These are phyloP conservation scores for Suillus subaureus DNA, from an alignment of 768 basidiomycete genomes.

Conservation along the genomic window DNA sequence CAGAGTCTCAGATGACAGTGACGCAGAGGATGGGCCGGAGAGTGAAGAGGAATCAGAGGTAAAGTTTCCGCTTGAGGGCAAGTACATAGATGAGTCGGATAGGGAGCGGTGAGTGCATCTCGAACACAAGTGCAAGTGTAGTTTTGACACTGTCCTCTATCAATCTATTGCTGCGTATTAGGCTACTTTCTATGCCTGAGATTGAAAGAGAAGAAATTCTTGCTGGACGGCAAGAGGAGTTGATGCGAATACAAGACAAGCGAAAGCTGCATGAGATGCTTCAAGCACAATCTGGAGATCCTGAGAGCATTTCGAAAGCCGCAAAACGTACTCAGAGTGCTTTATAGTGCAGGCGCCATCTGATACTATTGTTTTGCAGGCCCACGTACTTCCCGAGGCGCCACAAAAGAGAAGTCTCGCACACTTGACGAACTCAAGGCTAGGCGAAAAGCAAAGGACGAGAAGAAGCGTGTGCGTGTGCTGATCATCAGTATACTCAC, in stretches of 20 bases:
- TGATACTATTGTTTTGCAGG: slow-evolving; percentile 44
- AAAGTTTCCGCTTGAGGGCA: slow-evolving; percentile 90
- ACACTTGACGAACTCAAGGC: slow-evolving; percentile 87
- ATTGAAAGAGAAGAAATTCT: slow-evolving; percentile 89
- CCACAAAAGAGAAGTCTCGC: slow-evolving; percentile 77
- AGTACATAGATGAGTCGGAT: slow-evolving; percentile 85
- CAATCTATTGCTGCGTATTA: slow-evolving; percentile 33
- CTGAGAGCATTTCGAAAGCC: slow-evolving; percentile 67
- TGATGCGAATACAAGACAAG: slow-evolving; percentile 73
- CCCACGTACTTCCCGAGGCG: slow-evolving; percentile 71
- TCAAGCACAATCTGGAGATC: slow-evolving; percentile 57
- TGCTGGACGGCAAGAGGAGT: slow-evolving; percentile 77
- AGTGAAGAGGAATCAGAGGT: slow-evolving; percentile 61
- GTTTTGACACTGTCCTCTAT: slow-evolving; percentile 26
- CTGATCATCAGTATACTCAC: slow-evolving; percentile 3
- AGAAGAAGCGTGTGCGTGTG: slow-evolving; percentile 73
- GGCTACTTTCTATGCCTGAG: slow-evolving; percentile 80
- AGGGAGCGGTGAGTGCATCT: slow-evolving; percentile 65
- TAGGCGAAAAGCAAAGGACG: slow-evolving; percentile 84
- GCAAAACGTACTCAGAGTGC: slow-evolving; percentile 65
- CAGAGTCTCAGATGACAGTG: slow-evolving; percentile 46
- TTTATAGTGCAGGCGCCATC: slow-evolving; percentile 8
- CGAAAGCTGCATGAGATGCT: slow-evolving; percentile 75
- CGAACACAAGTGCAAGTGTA: slow-evolving; percentile 27
- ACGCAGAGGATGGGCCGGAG: slow-evolving; percentile 59